Evolutionary conservation across 176 grass and related monocot species (phyloP).

Genomic region (Oropetium thomaeum): DNA sequence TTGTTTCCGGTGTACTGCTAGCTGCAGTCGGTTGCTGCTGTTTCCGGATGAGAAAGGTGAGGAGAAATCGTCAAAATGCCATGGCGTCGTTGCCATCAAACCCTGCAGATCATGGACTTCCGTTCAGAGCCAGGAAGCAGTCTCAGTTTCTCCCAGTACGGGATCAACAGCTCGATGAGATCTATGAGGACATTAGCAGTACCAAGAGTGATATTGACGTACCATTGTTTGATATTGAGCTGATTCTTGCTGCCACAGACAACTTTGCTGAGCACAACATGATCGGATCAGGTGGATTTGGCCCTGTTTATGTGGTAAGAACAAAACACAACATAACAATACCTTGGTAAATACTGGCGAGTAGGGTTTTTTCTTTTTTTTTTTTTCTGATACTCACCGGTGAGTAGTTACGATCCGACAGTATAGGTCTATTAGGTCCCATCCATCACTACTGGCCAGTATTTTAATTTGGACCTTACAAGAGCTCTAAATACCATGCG

Average conservation of each 20-base stretch:
- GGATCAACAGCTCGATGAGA: background rate
- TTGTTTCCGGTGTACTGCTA: background rate
- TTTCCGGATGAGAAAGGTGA: background rate
- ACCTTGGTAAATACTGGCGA: no score
- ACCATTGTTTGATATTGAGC: conserved; percentile 30
- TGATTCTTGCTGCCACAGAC: conserved; percentile 19
- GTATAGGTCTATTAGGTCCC: no score
- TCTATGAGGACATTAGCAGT: background rate
- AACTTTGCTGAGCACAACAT: conserved; percentile 31
- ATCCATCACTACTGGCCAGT: no score
- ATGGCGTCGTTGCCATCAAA: background rate
- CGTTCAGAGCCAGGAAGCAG: background rate
- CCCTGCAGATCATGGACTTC: background rate
- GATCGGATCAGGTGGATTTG: conserved; percentile 59
- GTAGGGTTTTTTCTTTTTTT: no score
- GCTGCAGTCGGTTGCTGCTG: background rate
- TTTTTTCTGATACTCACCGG: no score
- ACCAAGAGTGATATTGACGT: conserved; percentile 30
- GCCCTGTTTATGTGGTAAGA: conserved; percentile 54
- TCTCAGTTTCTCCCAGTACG: background rate
- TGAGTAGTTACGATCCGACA: no score
- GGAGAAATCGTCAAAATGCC: background rate
- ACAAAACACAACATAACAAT: no score
- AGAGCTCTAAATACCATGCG: background rate
- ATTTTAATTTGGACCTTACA: no score